Base-by-base conservation (phyloP, 2,329 filamentous ascomycete species). In the Talaromyces islandicus region DNA sequence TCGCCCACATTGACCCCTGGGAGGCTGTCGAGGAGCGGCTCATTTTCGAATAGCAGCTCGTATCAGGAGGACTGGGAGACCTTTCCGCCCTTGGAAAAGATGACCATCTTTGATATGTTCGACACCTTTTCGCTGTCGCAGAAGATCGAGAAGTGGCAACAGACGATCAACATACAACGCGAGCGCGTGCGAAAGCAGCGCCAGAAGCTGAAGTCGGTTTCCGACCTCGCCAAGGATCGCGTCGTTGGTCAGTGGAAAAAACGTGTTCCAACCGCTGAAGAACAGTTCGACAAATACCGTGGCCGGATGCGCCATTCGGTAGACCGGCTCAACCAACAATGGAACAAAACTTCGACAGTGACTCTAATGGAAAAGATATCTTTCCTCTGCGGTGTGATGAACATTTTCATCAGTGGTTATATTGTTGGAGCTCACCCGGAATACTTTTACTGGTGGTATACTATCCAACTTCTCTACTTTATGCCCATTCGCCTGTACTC, bases 381-480 rank as follows among this genome's bases (percentile, higher is more conserved):
- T 6, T 99, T 99, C 75, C 97, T 99, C 64, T 93, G 87, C 62
- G 94, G 92, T 68, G 92, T 97, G 66, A 85, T 97, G 78, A 99
- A 99, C 77, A 94, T 99, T 73, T 96, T 99, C 76, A 87, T 97
- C 72, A 96, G 91, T 66, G 94, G 93, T 60, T 97, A 96, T 73
- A 80, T 99, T 53, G 89, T 99, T 57, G 94, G 94, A 62, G 91
- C 86, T 30, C 88, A 83, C 67, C 92, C 94, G 0, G 82, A 96
- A 67, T 88, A 86, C 73, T 96, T 97, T 75, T 93, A 96, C 67
- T 78, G 89, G 66, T 99, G 94, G 94, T 99, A 96, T 75, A 92
- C 90, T 7, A 82, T 76, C 3, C 92, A 96, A 75, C 83, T 96
- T 48, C 74, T 90, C 62, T 97, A 97, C 77, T 97, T 97, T 75